phyloP scores from a whole-genome alignment of 2,329 filamentous ascomycete species.

The Aaosphaeria arxii region DNA sequence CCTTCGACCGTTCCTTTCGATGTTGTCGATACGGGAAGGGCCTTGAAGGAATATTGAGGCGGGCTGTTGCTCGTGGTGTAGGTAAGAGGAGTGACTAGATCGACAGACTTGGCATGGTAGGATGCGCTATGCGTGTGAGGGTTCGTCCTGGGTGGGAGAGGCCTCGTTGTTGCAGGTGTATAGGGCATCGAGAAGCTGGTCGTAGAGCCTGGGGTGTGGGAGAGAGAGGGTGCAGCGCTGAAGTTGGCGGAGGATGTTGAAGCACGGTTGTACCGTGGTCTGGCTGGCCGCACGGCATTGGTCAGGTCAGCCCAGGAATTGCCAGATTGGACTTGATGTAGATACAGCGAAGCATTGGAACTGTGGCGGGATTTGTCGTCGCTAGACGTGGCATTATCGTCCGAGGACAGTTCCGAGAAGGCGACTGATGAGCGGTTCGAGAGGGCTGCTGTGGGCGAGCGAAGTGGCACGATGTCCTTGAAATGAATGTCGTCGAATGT shows the following conservation, averaged over 20 bases:
- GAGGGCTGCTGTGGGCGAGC: constrained; percentile 43
- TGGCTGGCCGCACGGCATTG: constrained; percentile 18
- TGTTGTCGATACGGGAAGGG: constrained; percentile 30
- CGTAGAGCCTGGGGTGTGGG: constrained; percentile 46
- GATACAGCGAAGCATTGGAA: constrained; percentile 41
- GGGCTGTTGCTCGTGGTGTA: constrained; percentile 31
- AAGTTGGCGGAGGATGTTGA: constrained; percentile 34
- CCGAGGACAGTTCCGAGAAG: constrained; percentile 42
- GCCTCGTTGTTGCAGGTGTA: constrained; percentile 32
- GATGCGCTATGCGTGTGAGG: constrained; percentile 30
- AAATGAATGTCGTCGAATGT: constrained; percentile 38
- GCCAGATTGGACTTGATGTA: constrained; percentile 40
- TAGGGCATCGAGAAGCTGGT: constrained; percentile 45
- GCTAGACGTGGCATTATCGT: constrained; percentile 24
- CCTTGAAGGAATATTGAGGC: constrained; percentile 32
- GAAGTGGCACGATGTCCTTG: constrained; percentile 46
- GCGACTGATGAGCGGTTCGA: constrained; percentile 39
- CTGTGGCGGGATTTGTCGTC: constrained; percentile 26
- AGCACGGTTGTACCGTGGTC: constrained; percentile 35
- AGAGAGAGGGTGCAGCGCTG: constrained; percentile 43
- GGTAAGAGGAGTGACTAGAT: constrained; percentile 43
- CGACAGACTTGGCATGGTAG: constrained; percentile 41
- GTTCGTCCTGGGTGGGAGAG: constrained; percentile 39
- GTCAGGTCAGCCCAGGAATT: constrained; percentile 16
- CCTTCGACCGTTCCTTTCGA: constrained; percentile 35